phyloP scores from a whole-genome alignment of 371 early-diverging fungal species.

The Sporodiniella umbellata region DNA sequence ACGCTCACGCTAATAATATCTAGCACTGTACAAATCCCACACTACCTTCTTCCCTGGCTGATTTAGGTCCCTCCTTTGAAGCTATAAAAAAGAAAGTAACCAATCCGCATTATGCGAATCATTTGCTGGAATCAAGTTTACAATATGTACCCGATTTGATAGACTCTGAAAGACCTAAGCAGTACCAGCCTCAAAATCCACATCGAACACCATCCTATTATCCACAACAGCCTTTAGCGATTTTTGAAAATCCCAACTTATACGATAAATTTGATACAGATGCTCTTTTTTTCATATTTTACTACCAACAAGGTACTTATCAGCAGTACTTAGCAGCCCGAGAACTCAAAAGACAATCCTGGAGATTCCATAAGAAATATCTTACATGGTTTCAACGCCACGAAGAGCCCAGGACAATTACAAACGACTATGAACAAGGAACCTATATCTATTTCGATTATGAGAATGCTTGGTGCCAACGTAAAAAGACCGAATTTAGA shows the following conservation, averaged over 20 bases:
- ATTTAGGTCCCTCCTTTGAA: slow-evolving; percentile 78
- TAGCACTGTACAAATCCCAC: not conserved
- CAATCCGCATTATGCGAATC: slow-evolving; percentile 47
- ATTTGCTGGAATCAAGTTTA: slow-evolving; percentile 77
- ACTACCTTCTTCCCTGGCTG: slow-evolving; percentile 74
- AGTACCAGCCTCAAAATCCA: slow-evolving; percentile 74
- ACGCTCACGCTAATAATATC: not conserved
- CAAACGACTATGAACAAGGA: slow-evolving; percentile 98
- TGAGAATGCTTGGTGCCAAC: slow-evolving; percentile 97
- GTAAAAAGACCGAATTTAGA: slow-evolving; percentile 94
- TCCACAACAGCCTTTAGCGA: slow-evolving; percentile 79
- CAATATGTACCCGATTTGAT: slow-evolving; percentile 71
- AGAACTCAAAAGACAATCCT: slow-evolving; percentile 95
- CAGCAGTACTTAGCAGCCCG: slow-evolving; percentile 97
- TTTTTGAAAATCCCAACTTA: slow-evolving; percentile 79
- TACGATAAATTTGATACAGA: slow-evolving; percentile 95
- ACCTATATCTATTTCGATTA: slow-evolving; percentile 99
- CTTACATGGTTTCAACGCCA: slow-evolving; percentile 99
- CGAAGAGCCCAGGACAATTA: slow-evolving; percentile 96
- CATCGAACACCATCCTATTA: slow-evolving; percentile 85
- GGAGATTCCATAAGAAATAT: slow-evolving; percentile 99
- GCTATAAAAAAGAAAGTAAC: slow-evolving; percentile 61
- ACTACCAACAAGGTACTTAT: slow-evolving; percentile 95
- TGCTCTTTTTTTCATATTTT: slow-evolving; percentile 98
- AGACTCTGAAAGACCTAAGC: slow-evolving; percentile 73